Conservation (phyloP, 345 rosid species). For the Ricinus communis region DNA sequence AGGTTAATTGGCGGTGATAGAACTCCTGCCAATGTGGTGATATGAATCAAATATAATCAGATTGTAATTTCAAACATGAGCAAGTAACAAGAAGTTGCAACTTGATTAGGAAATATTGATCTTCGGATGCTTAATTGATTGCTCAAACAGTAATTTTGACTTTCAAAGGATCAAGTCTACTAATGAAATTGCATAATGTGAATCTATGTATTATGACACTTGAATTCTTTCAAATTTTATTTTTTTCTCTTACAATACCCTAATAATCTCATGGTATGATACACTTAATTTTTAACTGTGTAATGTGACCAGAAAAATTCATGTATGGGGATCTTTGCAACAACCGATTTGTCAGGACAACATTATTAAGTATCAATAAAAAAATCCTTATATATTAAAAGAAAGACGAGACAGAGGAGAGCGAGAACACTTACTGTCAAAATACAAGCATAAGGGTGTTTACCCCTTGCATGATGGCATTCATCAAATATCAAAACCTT, state of each 20-base stretch:
- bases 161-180: neutral
- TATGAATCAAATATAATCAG: neutral
- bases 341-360: too few relatives aligned
- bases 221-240: neutral
- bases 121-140: neutral
- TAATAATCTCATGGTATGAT: too few relatives aligned
- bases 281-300: too few relatives aligned
- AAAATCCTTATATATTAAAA: neutral
- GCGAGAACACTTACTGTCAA: constrained; percentile 60
- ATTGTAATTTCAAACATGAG: neutral
- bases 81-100: neutral
- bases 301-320: too few relatives aligned
- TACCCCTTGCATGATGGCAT: constrained; percentile 84
- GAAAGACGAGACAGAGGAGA: neutral
- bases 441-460: constrained; percentile 71
- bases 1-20: constrained; percentile 49
- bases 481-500: constrained; percentile 87
- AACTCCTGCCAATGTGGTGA: constrained; percentile 59
- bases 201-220: neutral
- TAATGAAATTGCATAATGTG: neutral
- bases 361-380: neutral
- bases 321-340: too few relatives aligned
- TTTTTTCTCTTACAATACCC: neutral
- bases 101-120: constrained; percentile 2
- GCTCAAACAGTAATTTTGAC: neutral